Base-by-base conservation (phyloP, 2,329 filamentous ascomycete species). In the Epichloe brachyelytri region DNA sequence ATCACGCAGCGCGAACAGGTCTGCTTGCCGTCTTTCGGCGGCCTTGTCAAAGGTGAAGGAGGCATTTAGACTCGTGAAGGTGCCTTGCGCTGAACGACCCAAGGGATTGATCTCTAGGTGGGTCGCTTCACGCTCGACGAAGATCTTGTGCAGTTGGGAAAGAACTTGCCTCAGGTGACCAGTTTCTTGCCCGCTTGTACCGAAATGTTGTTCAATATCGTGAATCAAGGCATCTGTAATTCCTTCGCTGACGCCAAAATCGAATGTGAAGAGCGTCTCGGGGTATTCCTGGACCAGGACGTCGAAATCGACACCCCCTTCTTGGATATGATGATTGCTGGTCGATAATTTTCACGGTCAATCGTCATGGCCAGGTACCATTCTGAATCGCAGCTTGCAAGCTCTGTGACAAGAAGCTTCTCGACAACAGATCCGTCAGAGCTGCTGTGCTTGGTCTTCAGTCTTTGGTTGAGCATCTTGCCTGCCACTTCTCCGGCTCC, bases 1-100 rank as follows among this genome's bases (percentile, higher is more conserved):
- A 39, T 71, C 69, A 37, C 68, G 65, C 4, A 67, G 51, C 0
- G 53, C 51, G 50, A 74, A 75, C 0, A 74, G 43, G 0, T 65
- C 65, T 0, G 53, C 30, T 38, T 76, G 72, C 5, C 74, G 62
- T n/a, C 63, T 63, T 11, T 58, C 54, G 0, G 74, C 72, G 0
- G 71, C 69, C 40, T 78, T 68, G 56, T 79, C 76, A 20, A 78
- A 70, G 2, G 63, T 62, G 41, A 78, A 71, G 1, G 63, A 66
- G 0, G 74, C 67, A 37, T 69, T 65, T 1, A 63, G 49, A 34
- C 63, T 64, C 3, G 55, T 40, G 19, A 76, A 62, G 0, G 49
- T 45, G 0, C 63, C 63, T 1, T 66, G 58, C 0, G 47, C 10
- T 0, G 60, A 65, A 8, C 58, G 59, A 1, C 56, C 62, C 0